phyloP scores from a whole-genome alignment of 805 yeast species.

The Saccharomycopsis guyanensis region DNA sequence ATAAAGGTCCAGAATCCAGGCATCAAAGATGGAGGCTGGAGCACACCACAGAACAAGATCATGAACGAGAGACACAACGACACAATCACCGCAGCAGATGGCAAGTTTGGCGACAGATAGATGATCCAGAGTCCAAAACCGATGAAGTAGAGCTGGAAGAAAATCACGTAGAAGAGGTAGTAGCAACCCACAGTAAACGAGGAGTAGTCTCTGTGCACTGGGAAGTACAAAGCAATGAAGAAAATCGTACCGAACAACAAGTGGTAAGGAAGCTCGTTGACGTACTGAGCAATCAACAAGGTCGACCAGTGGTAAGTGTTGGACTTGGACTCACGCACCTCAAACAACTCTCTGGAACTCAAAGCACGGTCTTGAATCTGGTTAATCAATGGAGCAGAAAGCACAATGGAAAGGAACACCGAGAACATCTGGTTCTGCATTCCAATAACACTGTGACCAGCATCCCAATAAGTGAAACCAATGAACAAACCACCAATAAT shows the following conservation, averaged over 20 bases:
- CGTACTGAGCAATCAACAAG: conserved; percentile 43
- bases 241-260: conserved; percentile 41
- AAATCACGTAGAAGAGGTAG: conserved; percentile 38
- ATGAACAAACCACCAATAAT: conserved; percentile 50
- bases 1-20: conserved; percentile 84
- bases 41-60: conserved; percentile 63
- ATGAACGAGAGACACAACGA: conserved; percentile 50
- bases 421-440: conserved; percentile 54
- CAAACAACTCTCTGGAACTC: conserved; percentile 52
- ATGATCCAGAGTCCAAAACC: conserved; percentile 48
- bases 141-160: conserved; percentile 43
- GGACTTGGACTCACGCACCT: conserved; percentile 62
- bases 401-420: conserved; percentile 49
- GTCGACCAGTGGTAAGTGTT: conserved; percentile 69
- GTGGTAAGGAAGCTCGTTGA: conserved; percentile 57
- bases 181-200: conserved; percentile 48
- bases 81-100: conserved; percentile 55
- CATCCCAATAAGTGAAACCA: conserved; percentile 65
- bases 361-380: conserved; percentile 58
- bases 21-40: conserved; percentile 40
- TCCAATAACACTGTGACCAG: conserved; percentile 44
- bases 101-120: conserved; percentile 56
- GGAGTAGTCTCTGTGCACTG: conserved; percentile 34
- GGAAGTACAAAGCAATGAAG: conserved; percentile 47
- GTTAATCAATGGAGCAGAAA: conserved; percentile 50